Conservation (phyloP, 177 flowering plant species). For the Vitis hybrid region DNA sequence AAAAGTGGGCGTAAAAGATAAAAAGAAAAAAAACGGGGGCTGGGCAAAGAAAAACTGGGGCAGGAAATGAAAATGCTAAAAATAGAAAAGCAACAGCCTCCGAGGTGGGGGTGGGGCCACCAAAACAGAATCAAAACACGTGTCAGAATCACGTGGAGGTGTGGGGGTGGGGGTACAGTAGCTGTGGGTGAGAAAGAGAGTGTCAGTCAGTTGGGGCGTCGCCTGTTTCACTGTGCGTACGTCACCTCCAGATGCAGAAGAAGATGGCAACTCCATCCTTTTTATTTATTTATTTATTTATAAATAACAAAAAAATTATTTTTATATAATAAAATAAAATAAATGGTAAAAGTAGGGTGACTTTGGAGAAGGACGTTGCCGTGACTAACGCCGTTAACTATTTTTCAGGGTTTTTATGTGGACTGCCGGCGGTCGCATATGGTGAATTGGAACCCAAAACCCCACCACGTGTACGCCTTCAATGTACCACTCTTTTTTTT, state of each 20-base stretch:
- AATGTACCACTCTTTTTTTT: too few relatives aligned
- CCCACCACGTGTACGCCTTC: too few relatives aligned
- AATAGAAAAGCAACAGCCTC: slow-evolving; percentile 5
- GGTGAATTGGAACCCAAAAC: too few relatives aligned
- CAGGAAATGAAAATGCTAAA: not conserved
- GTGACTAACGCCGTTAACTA: slow-evolving; percentile 4
- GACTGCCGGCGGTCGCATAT: slow-evolving; percentile 8
- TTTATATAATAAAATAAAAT: too few relatives aligned
- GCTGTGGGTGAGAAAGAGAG: not conserved
- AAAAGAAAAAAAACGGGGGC: too few relatives aligned
- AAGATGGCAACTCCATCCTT: too few relatives aligned
- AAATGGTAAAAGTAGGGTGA: too few relatives aligned
- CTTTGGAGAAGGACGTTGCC: not conserved
- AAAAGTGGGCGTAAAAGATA: too few relatives aligned
- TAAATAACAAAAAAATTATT: too few relatives aligned
- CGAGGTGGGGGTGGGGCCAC: slow-evolving; percentile 8
- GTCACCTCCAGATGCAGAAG: not conserved
- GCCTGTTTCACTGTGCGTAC: not conserved
- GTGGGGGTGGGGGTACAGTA: not conserved
- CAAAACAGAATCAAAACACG: slow-evolving; percentile 3
- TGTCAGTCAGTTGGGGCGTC: not conserved
- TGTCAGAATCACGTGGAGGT: slow-evolving; percentile 10
- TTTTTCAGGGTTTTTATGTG: not conserved
- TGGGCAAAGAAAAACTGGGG: too few relatives aligned
- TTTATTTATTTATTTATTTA: too few relatives aligned